These are phyloP conservation scores for Rhododendron williamsianum DNA, from an alignment of 148 eudicot genomes.

Conservation along the genomic window DNA sequence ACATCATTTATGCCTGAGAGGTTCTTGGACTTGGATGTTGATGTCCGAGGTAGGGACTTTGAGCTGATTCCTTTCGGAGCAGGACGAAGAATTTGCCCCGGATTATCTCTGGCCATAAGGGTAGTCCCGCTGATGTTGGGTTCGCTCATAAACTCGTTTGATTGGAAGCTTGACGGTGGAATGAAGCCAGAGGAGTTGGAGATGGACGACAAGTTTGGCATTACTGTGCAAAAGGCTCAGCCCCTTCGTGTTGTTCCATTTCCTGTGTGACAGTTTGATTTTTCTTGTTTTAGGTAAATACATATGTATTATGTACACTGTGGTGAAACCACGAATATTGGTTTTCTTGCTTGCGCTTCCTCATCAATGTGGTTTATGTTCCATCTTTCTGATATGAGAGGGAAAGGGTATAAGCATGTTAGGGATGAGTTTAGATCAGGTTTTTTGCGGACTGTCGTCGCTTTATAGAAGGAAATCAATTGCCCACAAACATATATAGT, in stretches of 20 bases:
- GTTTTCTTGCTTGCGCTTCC: neutral
- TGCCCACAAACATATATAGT: too few species aligned
- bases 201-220: neutral
- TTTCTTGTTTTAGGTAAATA: neutral
- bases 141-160: conserved; percentile 6
- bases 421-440: too few species aligned
- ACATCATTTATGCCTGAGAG: conserved; percentile 12
- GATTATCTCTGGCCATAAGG: neutral
- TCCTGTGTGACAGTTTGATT: neutral
- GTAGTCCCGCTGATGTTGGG: conserved; percentile 7
- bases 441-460: too few species aligned
- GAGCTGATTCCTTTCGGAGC: conserved; percentile 17
- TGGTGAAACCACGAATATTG: neutral
- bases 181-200: neutral
- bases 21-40: conserved; percentile 9
- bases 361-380: too few species aligned
- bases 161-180: neutral
- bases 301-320: neutral
- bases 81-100: conserved; percentile 12
- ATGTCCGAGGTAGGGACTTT: conserved; percentile 8
- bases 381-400: too few species aligned
- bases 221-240: neutral
- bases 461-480: too few species aligned
- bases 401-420: too few species aligned
- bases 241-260: neutral